Base-by-base conservation (phyloP, 1,139 yeast genomes). In the Citeromyces siamensis region DNA sequence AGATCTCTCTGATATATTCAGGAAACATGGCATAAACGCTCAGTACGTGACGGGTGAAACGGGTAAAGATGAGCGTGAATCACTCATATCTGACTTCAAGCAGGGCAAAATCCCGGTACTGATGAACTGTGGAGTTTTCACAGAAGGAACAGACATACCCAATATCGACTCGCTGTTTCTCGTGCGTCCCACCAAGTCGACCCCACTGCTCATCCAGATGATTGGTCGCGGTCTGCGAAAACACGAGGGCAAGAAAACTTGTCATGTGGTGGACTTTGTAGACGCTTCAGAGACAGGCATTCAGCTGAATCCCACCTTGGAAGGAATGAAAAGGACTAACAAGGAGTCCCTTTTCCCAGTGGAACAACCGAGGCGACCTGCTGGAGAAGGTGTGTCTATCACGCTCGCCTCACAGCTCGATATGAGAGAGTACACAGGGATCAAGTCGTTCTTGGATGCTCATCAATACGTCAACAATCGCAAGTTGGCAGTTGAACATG, bases 121-220 rank as follows among this genome's bases (percentile, higher is more conserved):
- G 20, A 71, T 93, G 55, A 90, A 90, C 50, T 94, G 95, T 50
- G 85, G 81, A 18, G 85, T 88, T 3, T 80, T 88, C 47, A 88
- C 95, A 0, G 98, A 90, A 55, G 98, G 98, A 0, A 85, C 97
- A 0, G 97, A 88, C 56, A 78, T 88, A 17, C 97, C 97, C 2
- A 78, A 79, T 44, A 81, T 88, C 40, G 97, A 88, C 51, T 78
- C 86, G 19, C 60, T 88, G 6, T 62, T 88, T 35, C 58, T 88
- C 23, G 82, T 85, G 4, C 60, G 96, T 32, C 96, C 96, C 1
- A 83, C 96, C 0, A 67, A 67, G 41, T 85, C 96, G 1, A 59
- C 75, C 23, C 72, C 82, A 0, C 58, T 86, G 35, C 56, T 85
- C 34, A 68, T 76, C 13, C 98, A 88, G 52, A 88, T 88, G 95